Base-by-base conservation (phyloP, 805 yeast species). In the Lachancea cidri region DNA sequence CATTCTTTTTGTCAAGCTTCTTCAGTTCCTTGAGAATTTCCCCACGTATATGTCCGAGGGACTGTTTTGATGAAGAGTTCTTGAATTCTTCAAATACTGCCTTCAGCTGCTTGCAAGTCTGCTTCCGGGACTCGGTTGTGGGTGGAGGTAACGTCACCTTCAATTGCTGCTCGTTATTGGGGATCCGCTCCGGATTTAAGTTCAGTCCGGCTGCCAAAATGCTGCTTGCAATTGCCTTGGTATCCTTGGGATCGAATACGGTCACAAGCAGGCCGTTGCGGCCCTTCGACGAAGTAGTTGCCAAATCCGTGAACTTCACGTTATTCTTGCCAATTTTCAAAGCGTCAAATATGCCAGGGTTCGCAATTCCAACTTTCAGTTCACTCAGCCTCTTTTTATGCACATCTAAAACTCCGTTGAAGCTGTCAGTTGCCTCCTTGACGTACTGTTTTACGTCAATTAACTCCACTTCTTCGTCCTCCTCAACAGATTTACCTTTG, bases 201-300 rank as follows among this genome's bases (percentile, higher is more conserved):
- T 85, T 84, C 57, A 86, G 65, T 7, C 76, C 75, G 0, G 89
- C 71, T 1, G 76, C 82, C 45, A 86, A 60, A 15, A 91, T 79
- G 0, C 89, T 72, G 39, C 87, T 79, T 20, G 83, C 73, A 20
- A 91, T 75, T 45, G 75, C 72, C 52, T 86, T 83, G 30, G 78
- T 72, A 49, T 85, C 74, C 38, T 71, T 72, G 5, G 95, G 95
- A 55, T 91, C 96, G 61, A 83, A 91, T 2, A 88, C 89, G 0
- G 96, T 87, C n/a, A 91, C 76, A 24, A 76, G 64, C 39, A 86
- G 68, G 50, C 77, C 71, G 52, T 85, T 73, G 19, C 72, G 68
- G 5, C 91, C 93, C 50, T 82, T 82, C 39, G 77, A 50, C 0
- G 83, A 66, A 2, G 91, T 81, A 46, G 81, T 81, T 1, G 95